Percentiles rank a stretch among this genome's conserved stretches.
phyloP scores from a whole-genome alignment of 129 eudicot species.

The Centaurea solstitialis region DNA sequence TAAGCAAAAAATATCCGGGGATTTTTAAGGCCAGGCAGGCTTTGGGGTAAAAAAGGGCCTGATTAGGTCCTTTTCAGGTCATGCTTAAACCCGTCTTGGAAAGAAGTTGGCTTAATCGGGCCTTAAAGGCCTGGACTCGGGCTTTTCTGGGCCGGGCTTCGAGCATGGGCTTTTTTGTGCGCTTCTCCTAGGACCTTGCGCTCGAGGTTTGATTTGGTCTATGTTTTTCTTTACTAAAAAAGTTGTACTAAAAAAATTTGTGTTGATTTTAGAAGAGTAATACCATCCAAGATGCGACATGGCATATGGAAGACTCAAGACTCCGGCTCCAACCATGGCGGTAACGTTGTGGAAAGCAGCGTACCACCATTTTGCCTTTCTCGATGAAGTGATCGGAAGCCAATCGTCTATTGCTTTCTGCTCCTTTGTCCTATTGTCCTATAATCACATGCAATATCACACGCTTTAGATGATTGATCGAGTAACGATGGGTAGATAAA shows the following conservation, averaged over 20 bases:
- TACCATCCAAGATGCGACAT: constrained; percentile 85
- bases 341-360: constrained; percentile 84
- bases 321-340: constrained; percentile 91
- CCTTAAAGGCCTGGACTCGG: not conserved
- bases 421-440: constrained; percentile 47
- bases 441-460: constrained; percentile 7
- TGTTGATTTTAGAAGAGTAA: constrained; percentile 1
- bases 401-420: constrained; percentile 68
- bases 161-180: not conserved
- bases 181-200: not conserved
- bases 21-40: not conserved
- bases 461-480: not conserved
- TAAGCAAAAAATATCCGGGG: not conserved
- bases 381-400: constrained; percentile 76
- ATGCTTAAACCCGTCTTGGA: not conserved
- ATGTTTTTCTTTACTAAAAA: not conserved
- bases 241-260: not conserved
- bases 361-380: constrained; percentile 84
- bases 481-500: not conserved
- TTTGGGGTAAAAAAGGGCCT: not conserved
- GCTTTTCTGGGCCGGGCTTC: not conserved
- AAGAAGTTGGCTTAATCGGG: not conserved
- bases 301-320: constrained; percentile 67
- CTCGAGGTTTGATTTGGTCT: not conserved
- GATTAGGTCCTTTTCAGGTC: not conserved